phyloP scores from a whole-genome alignment of 805 yeast genomes.

The Schizosaccharomyces octosporus region DNA sequence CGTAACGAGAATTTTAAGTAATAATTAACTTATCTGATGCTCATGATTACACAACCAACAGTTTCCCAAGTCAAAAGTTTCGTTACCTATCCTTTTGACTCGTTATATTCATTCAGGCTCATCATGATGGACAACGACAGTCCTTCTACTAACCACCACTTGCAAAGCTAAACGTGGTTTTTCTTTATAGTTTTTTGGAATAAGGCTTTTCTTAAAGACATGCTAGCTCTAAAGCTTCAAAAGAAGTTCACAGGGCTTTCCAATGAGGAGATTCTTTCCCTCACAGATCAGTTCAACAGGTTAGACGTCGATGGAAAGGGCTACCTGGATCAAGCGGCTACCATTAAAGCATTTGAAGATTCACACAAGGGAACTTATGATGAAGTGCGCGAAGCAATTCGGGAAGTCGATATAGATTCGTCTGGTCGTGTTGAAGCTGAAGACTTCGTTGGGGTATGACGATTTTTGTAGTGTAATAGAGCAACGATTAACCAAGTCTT shows the following conservation, averaged over 20 bases:
- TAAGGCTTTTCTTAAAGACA: neutral
- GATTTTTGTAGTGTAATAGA: neutral
- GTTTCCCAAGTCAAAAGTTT: too few relatives aligned
- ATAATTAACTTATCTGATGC: too few relatives aligned
- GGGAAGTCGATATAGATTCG: slow-evolving; percentile 78
- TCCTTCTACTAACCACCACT: neutral
- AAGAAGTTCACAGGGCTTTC: slow-evolving; percentile 65
- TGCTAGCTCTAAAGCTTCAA: slow-evolving; percentile 14
- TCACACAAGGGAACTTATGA: slow-evolving; percentile 63
- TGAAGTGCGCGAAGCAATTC: slow-evolving; percentile 78
- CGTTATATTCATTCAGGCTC: too few relatives aligned
- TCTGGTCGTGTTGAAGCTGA: slow-evolving; percentile 92
- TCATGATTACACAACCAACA: too few relatives aligned
- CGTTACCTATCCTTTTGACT: too few relatives aligned
- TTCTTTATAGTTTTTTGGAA: neutral
- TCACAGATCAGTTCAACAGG: slow-evolving; percentile 65
- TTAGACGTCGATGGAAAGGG: slow-evolving; percentile 85
- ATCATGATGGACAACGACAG: neutral
- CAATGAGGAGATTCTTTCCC: slow-evolving; percentile 64
- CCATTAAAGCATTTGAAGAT: slow-evolving; percentile 57
- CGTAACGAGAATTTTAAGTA: too few relatives aligned
- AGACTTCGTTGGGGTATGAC: slow-evolving; percentile 51
- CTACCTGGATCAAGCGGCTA: slow-evolving; percentile 76
- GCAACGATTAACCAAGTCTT: neutral
- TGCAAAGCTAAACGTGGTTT: neutral